These are phyloP conservation scores for Trypanosoma mega DNA, from an alignment of 208 protist genomes.

Conservation along the genomic window DNA sequence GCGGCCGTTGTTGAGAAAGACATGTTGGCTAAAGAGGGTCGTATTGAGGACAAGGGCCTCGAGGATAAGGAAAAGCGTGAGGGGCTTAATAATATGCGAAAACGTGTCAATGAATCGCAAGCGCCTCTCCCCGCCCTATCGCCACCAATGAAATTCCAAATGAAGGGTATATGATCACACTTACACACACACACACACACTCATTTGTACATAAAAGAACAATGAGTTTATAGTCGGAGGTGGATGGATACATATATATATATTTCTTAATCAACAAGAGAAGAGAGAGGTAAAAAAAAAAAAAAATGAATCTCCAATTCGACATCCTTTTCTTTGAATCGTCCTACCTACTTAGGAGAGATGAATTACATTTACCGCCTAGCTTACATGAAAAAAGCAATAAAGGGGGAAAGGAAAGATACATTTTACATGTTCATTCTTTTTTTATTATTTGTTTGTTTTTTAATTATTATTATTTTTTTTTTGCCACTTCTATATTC, in stretches of 20 bases:
- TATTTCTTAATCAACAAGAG: background rate
- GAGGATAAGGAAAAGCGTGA: conserved; percentile 79
- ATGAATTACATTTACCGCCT: no score
- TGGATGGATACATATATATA: background rate
- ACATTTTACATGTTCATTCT: no score
- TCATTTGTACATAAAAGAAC: no score
- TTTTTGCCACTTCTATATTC: no score
- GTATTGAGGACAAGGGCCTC: conserved; percentile 81
- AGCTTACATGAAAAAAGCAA: no score
- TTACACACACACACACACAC: no score
- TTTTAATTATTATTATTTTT: no score
- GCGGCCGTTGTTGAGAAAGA: conserved; percentile 94
- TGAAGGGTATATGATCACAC: conserved; percentile 68
- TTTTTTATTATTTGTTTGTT: no score
- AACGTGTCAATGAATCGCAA: conserved; percentile 75
- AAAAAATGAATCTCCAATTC: background rate
- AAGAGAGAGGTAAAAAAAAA: background rate
- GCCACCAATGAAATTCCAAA: conserved; percentile 86
- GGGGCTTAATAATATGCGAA: conserved; percentile 62
- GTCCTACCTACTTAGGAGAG: no score
- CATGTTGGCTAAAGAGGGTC: conserved; percentile 38
- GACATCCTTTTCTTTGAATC: no score
- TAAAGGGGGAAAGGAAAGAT: no score
- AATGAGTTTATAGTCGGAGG: no score
- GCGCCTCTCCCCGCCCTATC: conserved; percentile 81